Evolutionary conservation across 73 alveolate species (phyloP).

Genomic region (Effrenium voratum): DNA sequence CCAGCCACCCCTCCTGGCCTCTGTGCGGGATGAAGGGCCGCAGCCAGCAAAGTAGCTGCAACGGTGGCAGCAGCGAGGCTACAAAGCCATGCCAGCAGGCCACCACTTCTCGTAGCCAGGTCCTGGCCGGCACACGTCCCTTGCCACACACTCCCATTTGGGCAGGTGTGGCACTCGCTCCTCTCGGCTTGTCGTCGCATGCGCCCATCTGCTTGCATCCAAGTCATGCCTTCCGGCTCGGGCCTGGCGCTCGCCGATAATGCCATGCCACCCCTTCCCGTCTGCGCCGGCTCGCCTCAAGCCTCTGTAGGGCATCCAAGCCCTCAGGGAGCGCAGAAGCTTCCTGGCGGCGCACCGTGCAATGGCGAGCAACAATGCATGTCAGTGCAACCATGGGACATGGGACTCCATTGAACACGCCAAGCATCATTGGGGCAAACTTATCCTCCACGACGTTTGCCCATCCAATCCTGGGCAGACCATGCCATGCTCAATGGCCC

Average conservation of each 20-base stretch:
- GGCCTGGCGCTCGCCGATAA: neutral
- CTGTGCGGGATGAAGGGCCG: constrained; percentile 6
- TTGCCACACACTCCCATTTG: neutral
- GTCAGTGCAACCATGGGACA: neutral
- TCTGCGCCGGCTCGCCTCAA: neutral
- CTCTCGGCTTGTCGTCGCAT: constrained; percentile 8
- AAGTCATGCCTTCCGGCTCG: constrained; percentile 3
- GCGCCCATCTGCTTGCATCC: constrained; percentile 29
- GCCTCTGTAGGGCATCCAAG: constrained; percentile 25
- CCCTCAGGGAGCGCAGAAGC: neutral
- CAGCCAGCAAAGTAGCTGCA: constrained; percentile 32
- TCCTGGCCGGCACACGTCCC: neutral
- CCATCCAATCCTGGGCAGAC: no score
- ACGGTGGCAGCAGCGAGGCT: constrained; percentile 3
- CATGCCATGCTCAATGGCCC: no score
- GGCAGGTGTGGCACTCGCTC: neutral
- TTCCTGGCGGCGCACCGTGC: neutral
- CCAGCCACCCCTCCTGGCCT: neutral
- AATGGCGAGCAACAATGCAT: neutral
- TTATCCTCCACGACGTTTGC: no score
- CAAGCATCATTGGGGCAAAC: neutral
- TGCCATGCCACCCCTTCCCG: neutral
- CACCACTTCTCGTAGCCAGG: constrained; percentile 3
- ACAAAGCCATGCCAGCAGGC: neutral
- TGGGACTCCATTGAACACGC: neutral